Evolutionary conservation across 2,329 filamentous ascomycete species (phyloP).

Genomic region (Fusarium sacchari): DNA sequence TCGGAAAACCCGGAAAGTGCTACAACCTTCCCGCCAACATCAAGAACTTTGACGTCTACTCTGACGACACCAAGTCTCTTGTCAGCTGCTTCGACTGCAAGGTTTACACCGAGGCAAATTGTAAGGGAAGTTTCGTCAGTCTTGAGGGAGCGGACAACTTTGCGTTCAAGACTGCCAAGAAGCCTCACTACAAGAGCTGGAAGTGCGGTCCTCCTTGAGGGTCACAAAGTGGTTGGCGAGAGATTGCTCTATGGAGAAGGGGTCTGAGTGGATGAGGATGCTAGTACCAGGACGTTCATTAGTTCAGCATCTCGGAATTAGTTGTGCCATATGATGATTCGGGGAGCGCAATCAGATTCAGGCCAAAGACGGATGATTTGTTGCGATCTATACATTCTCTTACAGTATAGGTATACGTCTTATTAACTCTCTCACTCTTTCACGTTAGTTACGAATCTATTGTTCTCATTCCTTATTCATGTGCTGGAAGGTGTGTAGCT

Average conservation of each 20-base stretch:
- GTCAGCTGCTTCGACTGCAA: constrained; percentile 9
- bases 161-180: not conserved
- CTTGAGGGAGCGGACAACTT: not conserved
- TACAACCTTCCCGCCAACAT: not conserved
- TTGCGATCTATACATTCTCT: not conserved
- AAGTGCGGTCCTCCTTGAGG: not conserved
- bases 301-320: not conserved
- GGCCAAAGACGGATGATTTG: not conserved
- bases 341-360: not conserved
- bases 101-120: not conserved
- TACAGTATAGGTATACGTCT: not conserved
- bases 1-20: not conserved
- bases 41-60: not conserved
- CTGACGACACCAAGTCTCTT: not conserved
- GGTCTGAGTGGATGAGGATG: not conserved
- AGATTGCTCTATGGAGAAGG: not conserved
- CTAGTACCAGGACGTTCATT: not conserved
- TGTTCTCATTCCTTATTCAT: fast-evolving
- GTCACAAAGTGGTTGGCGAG: fast-evolving
- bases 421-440: not conserved
- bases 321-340: not conserved
- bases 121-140: not conserved
- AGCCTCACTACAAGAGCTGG: constrained; percentile 2
- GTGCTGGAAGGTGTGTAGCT: not conserved
- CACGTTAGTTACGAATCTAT: not conserved